phyloP scores from a whole-genome alignment of 2,329 filamentous ascomycete genomes.

The Pseudocercospora cruenta region DNA sequence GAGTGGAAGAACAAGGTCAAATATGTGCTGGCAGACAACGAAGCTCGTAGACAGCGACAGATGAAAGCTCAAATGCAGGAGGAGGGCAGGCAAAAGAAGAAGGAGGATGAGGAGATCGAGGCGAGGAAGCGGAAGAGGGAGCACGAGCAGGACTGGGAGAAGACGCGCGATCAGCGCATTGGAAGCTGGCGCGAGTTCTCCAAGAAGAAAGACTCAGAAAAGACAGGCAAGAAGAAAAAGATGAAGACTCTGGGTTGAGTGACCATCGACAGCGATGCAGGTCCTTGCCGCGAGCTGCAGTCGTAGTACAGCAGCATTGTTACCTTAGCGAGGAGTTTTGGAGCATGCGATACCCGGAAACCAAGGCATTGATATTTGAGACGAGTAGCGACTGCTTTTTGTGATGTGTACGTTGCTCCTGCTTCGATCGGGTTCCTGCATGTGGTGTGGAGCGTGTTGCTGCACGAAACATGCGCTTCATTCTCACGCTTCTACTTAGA shows the following conservation, averaged over 20 bases:
- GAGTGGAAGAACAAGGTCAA: conserved; percentile 91
- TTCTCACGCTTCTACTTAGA: background rate
- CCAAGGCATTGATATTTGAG: background rate
- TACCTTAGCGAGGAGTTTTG: conserved; percentile 20
- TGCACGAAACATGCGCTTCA: background rate
- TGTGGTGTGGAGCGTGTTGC: background rate
- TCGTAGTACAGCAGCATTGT: conserved; percentile 1
- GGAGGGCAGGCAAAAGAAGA: conserved; percentile 85
- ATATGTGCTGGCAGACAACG: conserved; percentile 89
- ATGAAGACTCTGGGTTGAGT: conserved; percentile 57
- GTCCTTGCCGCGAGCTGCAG: background rate
- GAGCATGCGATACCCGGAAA: conserved; percentile 2
- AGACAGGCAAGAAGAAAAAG: conserved; percentile 57
- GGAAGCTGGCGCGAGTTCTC: conserved; percentile 92
- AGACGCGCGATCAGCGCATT: conserved; percentile 86
- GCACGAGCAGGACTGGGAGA: conserved; percentile 94
- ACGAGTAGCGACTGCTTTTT: background rate
- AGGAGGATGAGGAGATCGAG: conserved; percentile 82
- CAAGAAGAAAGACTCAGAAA: conserved; percentile 55
- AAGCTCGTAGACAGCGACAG: conserved; percentile 80
- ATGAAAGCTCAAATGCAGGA: conserved; percentile 95
- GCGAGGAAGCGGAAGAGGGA: conserved; percentile 67
- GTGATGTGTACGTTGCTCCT: background rate
- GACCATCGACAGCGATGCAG: background rate
- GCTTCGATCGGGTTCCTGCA: background rate